A percentile compares a stretch with the other conserved stretches of the same genome.
Conservation (phyloP, 1,284 basidiomycete species). For the Lentinula novae-zelandiae region DNA sequence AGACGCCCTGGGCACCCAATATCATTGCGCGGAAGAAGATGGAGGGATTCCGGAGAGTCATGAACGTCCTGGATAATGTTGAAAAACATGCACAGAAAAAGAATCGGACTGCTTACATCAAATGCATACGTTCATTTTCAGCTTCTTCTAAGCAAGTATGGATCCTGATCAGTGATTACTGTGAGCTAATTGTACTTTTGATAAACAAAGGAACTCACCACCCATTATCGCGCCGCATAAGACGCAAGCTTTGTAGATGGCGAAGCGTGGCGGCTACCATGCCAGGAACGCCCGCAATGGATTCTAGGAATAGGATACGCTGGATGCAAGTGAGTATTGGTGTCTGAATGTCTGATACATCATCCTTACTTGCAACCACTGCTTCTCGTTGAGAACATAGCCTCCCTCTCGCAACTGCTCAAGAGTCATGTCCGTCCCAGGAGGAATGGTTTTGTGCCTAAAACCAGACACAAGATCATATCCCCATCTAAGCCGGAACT, state of each 20-base stretch:
- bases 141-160: slow-evolving; percentile 88
- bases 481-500: slow-evolving; percentile 36
- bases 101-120: slow-evolving; percentile 56
- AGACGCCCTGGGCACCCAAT: slow-evolving; percentile 86
- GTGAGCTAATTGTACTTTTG: not conserved
- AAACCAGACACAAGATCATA: slow-evolving; percentile 84
- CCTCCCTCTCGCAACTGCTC: slow-evolving; percentile 71
- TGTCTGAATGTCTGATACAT: not conserved
- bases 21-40: slow-evolving; percentile 77
- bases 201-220: slow-evolving; percentile 42
- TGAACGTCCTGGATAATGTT: slow-evolving; percentile 66
- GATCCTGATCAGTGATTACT: slow-evolving; percentile 47
- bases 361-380: slow-evolving; percentile 68
- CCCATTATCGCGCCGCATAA: slow-evolving; percentile 86
- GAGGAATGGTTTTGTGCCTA: slow-evolving; percentile 67
- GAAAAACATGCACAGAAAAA: slow-evolving; percentile 12
- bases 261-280: slow-evolving; percentile 90
- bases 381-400: slow-evolving; percentile 67
- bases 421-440: slow-evolving; percentile 56
- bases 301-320: slow-evolving; percentile 88
- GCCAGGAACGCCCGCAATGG: slow-evolving; percentile 89
- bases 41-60: slow-evolving; percentile 80
- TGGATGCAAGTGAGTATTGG: slow-evolving; percentile 23
- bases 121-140: slow-evolving; percentile 94
- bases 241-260: slow-evolving; percentile 77